Conservation (phyloP, 371 early-diverging fungal species). For the Mortierella sp. region DNA sequence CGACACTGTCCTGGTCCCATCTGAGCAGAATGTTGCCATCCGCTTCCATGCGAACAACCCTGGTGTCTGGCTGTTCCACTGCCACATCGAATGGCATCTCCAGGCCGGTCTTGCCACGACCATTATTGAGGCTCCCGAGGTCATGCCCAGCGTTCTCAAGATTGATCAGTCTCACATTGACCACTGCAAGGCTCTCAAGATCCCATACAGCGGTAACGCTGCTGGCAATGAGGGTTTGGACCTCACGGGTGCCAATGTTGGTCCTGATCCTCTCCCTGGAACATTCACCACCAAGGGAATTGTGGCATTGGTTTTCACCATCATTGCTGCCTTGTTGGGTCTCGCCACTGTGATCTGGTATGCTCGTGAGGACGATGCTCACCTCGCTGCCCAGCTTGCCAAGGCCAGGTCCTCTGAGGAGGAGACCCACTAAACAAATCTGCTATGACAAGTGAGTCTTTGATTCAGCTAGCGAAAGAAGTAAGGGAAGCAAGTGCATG, state of each 20-base stretch:
- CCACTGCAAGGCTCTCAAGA: conserved; percentile 65
- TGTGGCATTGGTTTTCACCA: conserved; percentile 73
- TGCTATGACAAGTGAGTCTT: neutral
- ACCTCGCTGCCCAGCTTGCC: conserved; percentile 37
- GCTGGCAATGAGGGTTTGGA: conserved; percentile 72
- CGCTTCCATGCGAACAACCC: conserved; percentile 82
- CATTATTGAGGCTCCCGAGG: conserved; percentile 76
- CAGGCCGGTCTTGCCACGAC: conserved; percentile 67
- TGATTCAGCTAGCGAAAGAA: conserved; percentile 4
- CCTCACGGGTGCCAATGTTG: conserved; percentile 61
- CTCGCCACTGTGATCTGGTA: conserved; percentile 79
- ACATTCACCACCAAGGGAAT: conserved; percentile 73
- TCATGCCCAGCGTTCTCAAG: conserved; percentile 52
- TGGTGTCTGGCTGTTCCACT: conserved; percentile 83
- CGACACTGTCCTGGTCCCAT: conserved; percentile 73
- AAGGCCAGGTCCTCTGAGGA: conserved; percentile 37
- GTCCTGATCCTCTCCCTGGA: conserved; percentile 62
- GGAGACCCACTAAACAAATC: conserved; percentile 30
- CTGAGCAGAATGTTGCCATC: conserved; percentile 67
- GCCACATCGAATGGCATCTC: conserved; percentile 86
- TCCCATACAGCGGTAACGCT: conserved; percentile 72
- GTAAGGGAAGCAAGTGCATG: conserved; percentile 42
- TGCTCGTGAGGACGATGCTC: conserved; percentile 53
- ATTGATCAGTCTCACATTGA: conserved; percentile 30
- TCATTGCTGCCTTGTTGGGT: conserved; percentile 77